phyloP scores from a whole-genome alignment of 192 early-diverging fungal species.

The Coemansia sp. region DNA sequence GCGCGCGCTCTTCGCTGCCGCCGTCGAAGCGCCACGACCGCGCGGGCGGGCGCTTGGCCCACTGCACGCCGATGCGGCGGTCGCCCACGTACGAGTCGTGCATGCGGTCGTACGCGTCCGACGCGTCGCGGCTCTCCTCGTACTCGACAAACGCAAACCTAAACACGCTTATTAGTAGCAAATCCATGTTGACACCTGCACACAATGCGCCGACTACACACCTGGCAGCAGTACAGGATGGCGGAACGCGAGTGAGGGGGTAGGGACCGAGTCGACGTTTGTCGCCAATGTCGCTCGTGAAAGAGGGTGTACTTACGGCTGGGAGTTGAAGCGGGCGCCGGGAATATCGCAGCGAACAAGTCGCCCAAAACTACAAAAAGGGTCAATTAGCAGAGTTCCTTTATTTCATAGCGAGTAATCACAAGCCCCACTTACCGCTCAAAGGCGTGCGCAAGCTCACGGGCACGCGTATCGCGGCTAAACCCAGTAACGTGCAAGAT shows the following conservation, averaged over 20 bases:
- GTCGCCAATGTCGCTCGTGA: background rate
- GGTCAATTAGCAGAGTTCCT: background rate
- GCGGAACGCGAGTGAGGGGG: background rate
- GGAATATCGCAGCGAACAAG: constrained; percentile 89
- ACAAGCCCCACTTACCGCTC: constrained; percentile 65
- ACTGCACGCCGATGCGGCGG: constrained; percentile 79
- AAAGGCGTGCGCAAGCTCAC: constrained; percentile 93
- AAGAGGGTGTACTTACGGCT: constrained; percentile 61
- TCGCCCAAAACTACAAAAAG: constrained; percentile 67
- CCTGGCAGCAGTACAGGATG: background rate
- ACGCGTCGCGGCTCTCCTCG: constrained; percentile 86
- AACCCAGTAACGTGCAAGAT: constrained; percentile 88
- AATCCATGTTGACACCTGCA: background rate
- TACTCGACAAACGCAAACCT: constrained; percentile 97
- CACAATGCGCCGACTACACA: background rate
- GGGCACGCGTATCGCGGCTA: constrained; percentile 72
- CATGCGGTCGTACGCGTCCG: constrained; percentile 93
- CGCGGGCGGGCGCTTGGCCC: constrained; percentile 84
- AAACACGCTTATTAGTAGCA: background rate
- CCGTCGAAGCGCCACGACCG: constrained; percentile 78
- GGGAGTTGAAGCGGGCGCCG: constrained; percentile 61
- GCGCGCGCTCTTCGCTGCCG: constrained; percentile 31
- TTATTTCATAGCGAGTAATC: background rate
- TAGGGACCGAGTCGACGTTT: background rate
- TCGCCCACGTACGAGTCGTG: constrained; percentile 80